Base-by-base conservation (phyloP, 129 eudicot species). In the Flaveria trinervia region DNA sequence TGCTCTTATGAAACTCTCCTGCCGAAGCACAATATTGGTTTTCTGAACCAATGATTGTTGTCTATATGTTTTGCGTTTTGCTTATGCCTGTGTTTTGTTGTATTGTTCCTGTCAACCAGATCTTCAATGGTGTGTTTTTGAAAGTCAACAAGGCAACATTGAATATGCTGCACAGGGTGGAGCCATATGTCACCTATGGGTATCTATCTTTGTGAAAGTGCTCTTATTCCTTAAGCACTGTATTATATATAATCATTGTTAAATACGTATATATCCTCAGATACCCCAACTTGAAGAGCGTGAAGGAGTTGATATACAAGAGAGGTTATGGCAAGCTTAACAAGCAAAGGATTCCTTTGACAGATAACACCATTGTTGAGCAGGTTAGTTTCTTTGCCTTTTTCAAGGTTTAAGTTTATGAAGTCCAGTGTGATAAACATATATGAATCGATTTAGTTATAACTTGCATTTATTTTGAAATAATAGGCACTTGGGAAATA, bases 161-260 rank as follows among this genome's bases (percentile, higher is more conserved):
- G 70, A 92, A 89, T 70, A 92, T 92, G 98, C 86, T 92, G 55
- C 98, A 84, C 86, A 81, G 92, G 80, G 98, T 92, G 79, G 98
- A 92, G 84, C 98, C 98, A 16, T 92, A 90, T 45, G 98, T 92
- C 45, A 90, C 98, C 5, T 92, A 79, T 22, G 98, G 98, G 96
- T 92, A 84, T 62, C 76, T 8, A 17, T 18, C 16, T 10, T 18
- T 44, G 14, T 64, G 17, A 54, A 55, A 5, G 2, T 51, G 26
- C 52, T 36, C 26, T 77, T 48, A 1, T 7, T 7, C 2, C 7
- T 4, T 5, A 8, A 17, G 49, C 46, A 6, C 0, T 15, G 9
- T 33, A 46, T 0, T 15, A 15, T 44, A 25, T 55, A 2, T 46
- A 28, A 51, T 26, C 33, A 2, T 50, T 51, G 16, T 43, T 25